These are phyloP conservation scores for Leptodermis oblonga DNA, from an alignment of 257 asterid species.

Conservation along the genomic window DNA sequence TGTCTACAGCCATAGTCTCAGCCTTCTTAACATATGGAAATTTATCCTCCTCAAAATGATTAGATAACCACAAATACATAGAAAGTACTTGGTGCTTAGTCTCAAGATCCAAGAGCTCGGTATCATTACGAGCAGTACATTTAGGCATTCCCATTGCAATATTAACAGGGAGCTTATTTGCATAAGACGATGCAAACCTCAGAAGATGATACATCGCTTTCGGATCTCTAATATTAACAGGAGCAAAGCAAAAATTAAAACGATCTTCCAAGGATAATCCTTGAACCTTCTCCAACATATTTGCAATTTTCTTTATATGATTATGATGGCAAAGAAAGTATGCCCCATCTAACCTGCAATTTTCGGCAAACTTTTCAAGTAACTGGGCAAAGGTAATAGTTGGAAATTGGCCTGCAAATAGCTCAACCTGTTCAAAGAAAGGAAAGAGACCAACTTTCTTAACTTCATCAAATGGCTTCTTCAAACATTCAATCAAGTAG, in stretches of 20 bases:
- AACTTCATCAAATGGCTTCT: constrained; percentile 81
- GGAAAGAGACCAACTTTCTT: constrained; percentile 92
- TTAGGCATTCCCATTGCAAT: constrained; percentile 90
- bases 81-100: constrained; percentile 87
- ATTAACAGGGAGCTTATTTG: constrained; percentile 72
- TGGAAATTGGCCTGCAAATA: constrained; percentile 74
- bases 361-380: constrained; percentile 73
- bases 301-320: constrained; percentile 74
- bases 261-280: constrained; percentile 85
- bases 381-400: constrained; percentile 47
- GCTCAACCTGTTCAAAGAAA: constrained; percentile 83
- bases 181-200: constrained; percentile 70
- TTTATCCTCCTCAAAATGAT: constrained; percentile 68
- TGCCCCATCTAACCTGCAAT: constrained; percentile 66
- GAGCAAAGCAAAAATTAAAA: constrained; percentile 91
- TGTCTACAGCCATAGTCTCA: constrained; percentile 76
- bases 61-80: constrained; percentile 88
- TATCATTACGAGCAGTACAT: constrained; percentile 68
- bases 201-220: constrained; percentile 86
- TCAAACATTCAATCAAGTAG: constrained; percentile 73
- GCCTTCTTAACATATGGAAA: constrained; percentile 79
- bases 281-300: constrained; percentile 70
- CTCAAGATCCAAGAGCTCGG: constrained; percentile 97
- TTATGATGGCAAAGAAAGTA: constrained; percentile 74
- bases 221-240: constrained; percentile 79